These are phyloP conservation scores for Amesomyces nigricolor DNA, from an alignment of 2,329 filamentous ascomycete genomes.

Conservation along the genomic window DNA sequence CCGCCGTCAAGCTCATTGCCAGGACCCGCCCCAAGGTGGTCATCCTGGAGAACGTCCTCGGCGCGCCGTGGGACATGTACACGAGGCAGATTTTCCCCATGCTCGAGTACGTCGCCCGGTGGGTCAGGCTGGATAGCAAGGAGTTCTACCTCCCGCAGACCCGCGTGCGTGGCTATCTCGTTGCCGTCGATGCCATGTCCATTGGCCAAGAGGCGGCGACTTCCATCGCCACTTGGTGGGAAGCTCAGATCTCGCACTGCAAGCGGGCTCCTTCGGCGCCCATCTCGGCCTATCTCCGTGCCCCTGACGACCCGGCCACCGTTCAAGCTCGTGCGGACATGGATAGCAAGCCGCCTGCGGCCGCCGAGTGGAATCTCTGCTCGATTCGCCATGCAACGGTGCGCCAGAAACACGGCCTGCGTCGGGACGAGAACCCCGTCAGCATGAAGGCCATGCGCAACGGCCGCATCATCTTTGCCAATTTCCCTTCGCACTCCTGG, in stretches of 20 bases:
- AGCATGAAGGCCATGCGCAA: constrained; percentile 56
- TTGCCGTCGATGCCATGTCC: constrained; percentile 45
- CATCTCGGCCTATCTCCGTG: constrained; percentile 55
- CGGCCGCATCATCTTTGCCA: constrained; percentile 33
- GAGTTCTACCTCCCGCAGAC: constrained; percentile 70
- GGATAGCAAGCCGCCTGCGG: constrained; percentile 32
- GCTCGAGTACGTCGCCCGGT: constrained; percentile 51
- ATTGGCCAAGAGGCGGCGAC: constrained; percentile 27
- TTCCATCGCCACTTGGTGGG: constrained; percentile 38
- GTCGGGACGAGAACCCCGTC: constrained; percentile 46
- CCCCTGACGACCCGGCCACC: constrained; percentile 49
- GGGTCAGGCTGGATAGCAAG: constrained; percentile 58
- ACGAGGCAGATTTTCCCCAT: constrained; percentile 34
- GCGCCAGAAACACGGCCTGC: constrained; percentile 46
- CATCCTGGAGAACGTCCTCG: constrained; percentile 65
- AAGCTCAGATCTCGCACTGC: constrained; percentile 39
- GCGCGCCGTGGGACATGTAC: constrained; percentile 54
- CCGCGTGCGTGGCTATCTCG: constrained; percentile 52
- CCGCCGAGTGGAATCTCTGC: constrained; percentile 50
- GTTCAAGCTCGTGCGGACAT: constrained; percentile 46
- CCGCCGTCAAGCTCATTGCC: constrained; percentile 26
- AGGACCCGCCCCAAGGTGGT: constrained; percentile 54
- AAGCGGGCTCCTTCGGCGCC: constrained; percentile 56
- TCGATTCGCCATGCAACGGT: constrained; percentile 54
- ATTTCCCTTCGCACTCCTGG: constrained; percentile 52